Conservation (phyloP, 441 rosid genomes). For the Erysimum cheiri region DNA sequence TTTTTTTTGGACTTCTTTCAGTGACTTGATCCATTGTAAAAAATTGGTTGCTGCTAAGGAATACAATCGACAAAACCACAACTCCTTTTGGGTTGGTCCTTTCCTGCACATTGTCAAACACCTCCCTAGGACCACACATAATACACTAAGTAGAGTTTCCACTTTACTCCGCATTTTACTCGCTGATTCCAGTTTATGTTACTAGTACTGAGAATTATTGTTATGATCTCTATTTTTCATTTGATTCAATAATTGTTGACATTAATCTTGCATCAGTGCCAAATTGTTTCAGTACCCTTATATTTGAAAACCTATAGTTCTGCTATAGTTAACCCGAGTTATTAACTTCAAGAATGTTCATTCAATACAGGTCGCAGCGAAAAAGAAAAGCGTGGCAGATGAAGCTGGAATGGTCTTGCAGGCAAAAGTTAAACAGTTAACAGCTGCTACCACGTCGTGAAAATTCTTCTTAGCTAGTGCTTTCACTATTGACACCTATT, state of each 20-base stretch:
- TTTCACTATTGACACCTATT: neutral
- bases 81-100: neutral
- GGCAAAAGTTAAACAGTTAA: conserved; percentile 70
- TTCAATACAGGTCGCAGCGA: conserved; percentile 73
- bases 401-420: conserved; percentile 83
- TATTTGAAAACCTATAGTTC: neutral
- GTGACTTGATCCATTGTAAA: conserved; percentile 8
- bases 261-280: conserved; percentile 17
- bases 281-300: neutral
- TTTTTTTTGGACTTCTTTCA: neutral
- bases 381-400: conserved; percentile 84
- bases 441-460: conserved; percentile 55
- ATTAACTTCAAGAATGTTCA: conserved; percentile 18
- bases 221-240: neutral
- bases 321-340: too few relatives aligned
- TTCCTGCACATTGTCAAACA: conserved; percentile 2
- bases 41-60: neutral
- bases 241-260: neutral
- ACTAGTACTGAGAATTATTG: neutral
- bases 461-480: conserved; percentile 9
- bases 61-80: neutral
- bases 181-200: too few relatives aligned
- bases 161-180: too few relatives aligned
- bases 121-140: neutral
- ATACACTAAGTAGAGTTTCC: conserved; percentile 21